Evolutionary conservation across 306 rosid species (phyloP), one percentile per base, ranked within the genome.

Genomic region (Trifolium dubium): DNA sequence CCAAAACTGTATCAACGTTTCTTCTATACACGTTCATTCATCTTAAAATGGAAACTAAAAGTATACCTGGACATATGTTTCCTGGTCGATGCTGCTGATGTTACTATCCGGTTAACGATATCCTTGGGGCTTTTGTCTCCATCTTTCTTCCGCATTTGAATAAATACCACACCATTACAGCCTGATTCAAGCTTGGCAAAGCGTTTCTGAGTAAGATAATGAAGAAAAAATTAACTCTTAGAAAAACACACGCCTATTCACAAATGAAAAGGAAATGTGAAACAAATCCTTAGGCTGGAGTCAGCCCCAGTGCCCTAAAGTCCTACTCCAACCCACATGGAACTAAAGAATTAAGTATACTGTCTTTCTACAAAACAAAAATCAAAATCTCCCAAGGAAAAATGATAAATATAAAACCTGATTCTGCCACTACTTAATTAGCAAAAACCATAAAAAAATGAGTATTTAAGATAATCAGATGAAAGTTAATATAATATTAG

Each of bases 51-150:
- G 79, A 67, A 31, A 67, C n/a, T 35, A 72, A 18, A 55, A 56
- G 64, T 5, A 41, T 77, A 94, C 97, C 97, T 94, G 13, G 98
- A 94, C 85, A 91, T 84, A 58, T 94, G 97, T 77, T 91, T 94
- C 84, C 71, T 88, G n/a, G 91, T 88, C n/a, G 85, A 84, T 54
- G 95, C 92, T 60, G 87, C 85, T 64, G 95, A 85, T 72, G 95
- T 83, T 81, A 94, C 92, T 75, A 94, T 78, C 69, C 81, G 91
- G 44, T 88, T 88, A 71, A 85, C 97, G 62, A 94, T 84, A 64
- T 85, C 89, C n/a, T 64, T 86, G 76, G 98, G 97, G 73, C 95
- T 49, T 50, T 85, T 84, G 54, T 88, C 92, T 73, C 88, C 92
- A 59, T 85, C 90, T 79, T 60, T 86, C 71, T 82, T 94, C 78